Evolutionary conservation across 2,329 filamentous ascomycete genomes (phyloP).

Genomic region (Emmonsia crescens): DNA sequence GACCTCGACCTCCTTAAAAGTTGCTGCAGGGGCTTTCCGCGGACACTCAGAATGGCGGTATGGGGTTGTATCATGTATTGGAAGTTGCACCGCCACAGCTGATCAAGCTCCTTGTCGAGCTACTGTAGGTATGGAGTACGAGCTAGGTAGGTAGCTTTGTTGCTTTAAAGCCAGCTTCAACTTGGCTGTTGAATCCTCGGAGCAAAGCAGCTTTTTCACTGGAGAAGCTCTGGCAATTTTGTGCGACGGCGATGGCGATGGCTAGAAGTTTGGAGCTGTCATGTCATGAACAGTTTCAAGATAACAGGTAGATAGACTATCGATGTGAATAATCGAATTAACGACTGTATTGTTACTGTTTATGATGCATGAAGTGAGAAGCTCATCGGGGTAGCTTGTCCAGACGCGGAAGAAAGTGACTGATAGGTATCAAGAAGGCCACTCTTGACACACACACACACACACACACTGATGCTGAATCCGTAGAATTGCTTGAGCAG

Average conservation of each 20-base stretch:
- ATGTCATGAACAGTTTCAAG: neutral
- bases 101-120: neutral
- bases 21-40: neutral
- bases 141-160: neutral
- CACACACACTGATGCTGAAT: too few relatives aligned
- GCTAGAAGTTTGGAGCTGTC: neutral
- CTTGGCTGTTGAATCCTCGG: neutral
- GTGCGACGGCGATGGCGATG: neutral
- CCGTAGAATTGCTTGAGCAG: neutral
- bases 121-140: too few relatives aligned
- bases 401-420: neutral
- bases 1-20: too few relatives aligned
- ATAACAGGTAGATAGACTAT: neutral
- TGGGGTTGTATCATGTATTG: neutral
- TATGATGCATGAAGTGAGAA: neutral
- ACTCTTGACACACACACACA: too few relatives aligned
- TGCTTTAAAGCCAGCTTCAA: neutral
- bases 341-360: neutral
- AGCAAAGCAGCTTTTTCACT: neutral
- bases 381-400: neutral
- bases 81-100: slow-evolving; percentile 1
- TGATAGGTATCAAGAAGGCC: neutral
- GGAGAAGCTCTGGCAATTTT: neutral
- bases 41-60: neutral
- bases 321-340: neutral